Conservation (phyloP, 1,284 basidiomycete species). For the Sporisorium exsertum region DNA sequence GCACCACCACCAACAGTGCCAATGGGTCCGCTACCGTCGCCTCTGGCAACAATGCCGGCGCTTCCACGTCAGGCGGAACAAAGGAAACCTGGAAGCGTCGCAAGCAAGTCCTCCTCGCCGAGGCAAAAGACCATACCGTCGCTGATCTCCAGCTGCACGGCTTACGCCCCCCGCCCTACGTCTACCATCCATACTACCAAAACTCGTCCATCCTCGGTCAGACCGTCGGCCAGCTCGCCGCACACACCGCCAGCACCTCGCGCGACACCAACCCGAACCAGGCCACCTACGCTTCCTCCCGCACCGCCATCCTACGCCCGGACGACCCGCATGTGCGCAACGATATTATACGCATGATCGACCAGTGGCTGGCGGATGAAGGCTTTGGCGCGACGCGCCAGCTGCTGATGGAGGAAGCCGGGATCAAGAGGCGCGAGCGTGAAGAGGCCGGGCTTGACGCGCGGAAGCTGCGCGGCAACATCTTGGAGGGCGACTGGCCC, state of each 20-base stretch:
- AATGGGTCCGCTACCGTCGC: background rate
- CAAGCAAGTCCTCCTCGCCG: constrained; percentile 54
- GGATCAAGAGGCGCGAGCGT: constrained; percentile 60
- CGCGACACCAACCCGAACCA: constrained; percentile 35
- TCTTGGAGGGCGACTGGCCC: constrained; percentile 72
- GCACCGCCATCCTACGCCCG: constrained; percentile 61
- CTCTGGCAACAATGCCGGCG: constrained; percentile 1
- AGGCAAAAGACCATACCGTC: constrained; percentile 55
- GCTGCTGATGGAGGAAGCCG: constrained; percentile 70
- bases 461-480: constrained; percentile 70
- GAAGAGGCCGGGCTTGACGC: constrained; percentile 67
- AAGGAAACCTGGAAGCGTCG: constrained; percentile 59
- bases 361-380: constrained; percentile 71
- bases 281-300: constrained; percentile 41
- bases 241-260: constrained; percentile 21
- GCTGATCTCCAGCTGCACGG: constrained; percentile 60
- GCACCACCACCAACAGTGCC: constrained; percentile 1
- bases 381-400: constrained; percentile 69
- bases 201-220: constrained; percentile 45
- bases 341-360: constrained; percentile 68
- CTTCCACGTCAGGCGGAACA: constrained; percentile 29
- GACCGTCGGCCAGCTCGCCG: constrained; percentile 34
- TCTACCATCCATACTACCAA: constrained; percentile 42
- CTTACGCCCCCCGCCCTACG: constrained; percentile 49
- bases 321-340: constrained; percentile 55